Evolutionary conservation across 2,329 filamentous ascomycete genomes (phyloP), one percentile per base, ranked within the genome.

Genomic region (Nothophaeocryptopus gaeumannii): DNA sequence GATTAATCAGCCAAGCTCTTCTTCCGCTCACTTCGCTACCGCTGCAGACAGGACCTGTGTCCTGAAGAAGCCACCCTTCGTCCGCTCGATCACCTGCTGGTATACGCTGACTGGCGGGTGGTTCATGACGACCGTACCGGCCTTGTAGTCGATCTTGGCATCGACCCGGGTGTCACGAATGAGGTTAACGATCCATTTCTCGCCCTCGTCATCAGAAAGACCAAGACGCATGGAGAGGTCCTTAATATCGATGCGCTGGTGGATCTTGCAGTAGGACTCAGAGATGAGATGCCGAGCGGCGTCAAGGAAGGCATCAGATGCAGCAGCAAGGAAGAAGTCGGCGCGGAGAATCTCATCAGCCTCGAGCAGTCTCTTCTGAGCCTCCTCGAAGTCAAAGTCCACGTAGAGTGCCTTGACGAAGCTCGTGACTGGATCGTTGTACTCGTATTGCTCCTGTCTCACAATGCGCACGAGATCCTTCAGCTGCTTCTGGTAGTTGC

Each of bases 151-250:
- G 70, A 97, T 97, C 83, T 99, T 99, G 66, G 93, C 93, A 69
- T 99, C 93, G 57, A 99, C 88, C 56, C 91, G 83, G 16, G 93
- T 99, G 75, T 99, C 93, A 58, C 93, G 86, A 74, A 99, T 99
- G 58, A 99, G 81, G 78, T 99, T 99, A 64, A 99, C 93, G 67
- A 99, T 99, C 93, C 93, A 99, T 80, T 99, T 99, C 83, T 99
- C 93, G 65, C 93, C 93, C 67, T 97, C 93, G 68, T 95, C 89
- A 65, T 91, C 85, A 69, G 87, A 89, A 59, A 99, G 80, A 59
- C 92, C 93, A 53, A 99, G 84, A 70, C 93, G 88, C 58, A 84
- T 86, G 59, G 90, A 96, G 52, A 99, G 82, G 65, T 97, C 93
- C 73, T 82, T 84, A 72, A 99, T 97, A 72, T 97, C 92, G 70